These are phyloP conservation scores for Diaporthe ampelina DNA, from an alignment of 2,329 filamentous ascomycete species.

Conservation along the genomic window DNA sequence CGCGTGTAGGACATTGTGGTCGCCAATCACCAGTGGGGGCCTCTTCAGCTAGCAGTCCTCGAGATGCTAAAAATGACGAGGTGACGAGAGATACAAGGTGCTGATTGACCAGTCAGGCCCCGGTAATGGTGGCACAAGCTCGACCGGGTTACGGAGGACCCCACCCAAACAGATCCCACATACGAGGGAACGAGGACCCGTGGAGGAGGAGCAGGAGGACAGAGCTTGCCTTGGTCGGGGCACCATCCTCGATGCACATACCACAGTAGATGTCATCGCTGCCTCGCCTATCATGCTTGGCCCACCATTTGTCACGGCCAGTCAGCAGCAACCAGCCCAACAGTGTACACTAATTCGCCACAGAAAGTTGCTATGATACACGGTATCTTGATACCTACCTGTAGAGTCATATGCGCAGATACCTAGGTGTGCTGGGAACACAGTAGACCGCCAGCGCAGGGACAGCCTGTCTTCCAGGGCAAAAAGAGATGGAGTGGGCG, in stretches of 20 bases:
- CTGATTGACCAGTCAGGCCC: slow-evolving; percentile 12
- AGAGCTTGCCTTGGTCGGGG: slow-evolving; percentile 24
- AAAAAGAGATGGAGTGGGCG: not conserved
- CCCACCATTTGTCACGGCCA: not conserved
- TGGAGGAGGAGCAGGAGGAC: not conserved
- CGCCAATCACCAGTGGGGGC: not conserved
- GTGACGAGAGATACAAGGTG: slow-evolving; percentile 20
- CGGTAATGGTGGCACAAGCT: slow-evolving; percentile 21
- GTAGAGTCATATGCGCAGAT: not conserved
- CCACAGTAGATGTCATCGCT: not conserved
- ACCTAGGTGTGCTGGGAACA: no score
- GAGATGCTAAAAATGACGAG: slow-evolving; percentile 19
- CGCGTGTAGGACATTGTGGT: slow-evolving; percentile 17
- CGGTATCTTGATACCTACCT: not conserved
- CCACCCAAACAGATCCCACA: slow-evolving; percentile 29
- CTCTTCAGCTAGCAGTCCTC: not conserved
- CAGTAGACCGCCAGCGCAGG: not conserved
- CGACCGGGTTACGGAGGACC: slow-evolving; percentile 24
- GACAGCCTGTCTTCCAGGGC: not conserved
- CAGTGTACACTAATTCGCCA: not conserved
- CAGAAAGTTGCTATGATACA: not conserved
- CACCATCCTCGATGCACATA: not conserved
- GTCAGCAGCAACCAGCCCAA: not conserved
- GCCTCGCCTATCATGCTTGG: not conserved
- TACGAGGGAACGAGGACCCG: slow-evolving; percentile 8